Evolutionary conservation across 169 alveolate species (phyloP), one percentile per base, ranked within the genome.

Genomic region (Eimeria zaria): DNA sequence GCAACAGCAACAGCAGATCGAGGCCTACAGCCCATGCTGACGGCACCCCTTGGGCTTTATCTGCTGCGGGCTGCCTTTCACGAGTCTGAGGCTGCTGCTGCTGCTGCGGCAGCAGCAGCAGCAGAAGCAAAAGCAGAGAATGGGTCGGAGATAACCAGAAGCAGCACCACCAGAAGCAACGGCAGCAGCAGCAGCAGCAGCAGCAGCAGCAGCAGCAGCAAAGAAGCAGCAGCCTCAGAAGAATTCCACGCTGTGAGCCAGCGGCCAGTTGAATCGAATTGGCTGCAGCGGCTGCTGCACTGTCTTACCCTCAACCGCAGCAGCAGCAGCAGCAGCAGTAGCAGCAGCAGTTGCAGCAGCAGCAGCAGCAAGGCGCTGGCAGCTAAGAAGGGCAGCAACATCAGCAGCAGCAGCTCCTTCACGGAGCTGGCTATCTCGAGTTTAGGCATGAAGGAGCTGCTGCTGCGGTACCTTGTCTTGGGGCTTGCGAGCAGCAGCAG

Each of bases 261-360:
- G n/a, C n/a, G n/a, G n/a, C n/a, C n/a, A n/a, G n/a, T n/a, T n/a
- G n/a, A 30, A 41, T 41, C 84, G 0, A 22, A 39, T 41, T 73
- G 84, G 84, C 84, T 73, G 84, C 84, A 22, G 84, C 84, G 11
- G 84, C 84, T 73, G 84, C 84, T 73, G 84, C 84, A 39, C 51
- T 41, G 11, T 22, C 53, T 73, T 16, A 24, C 84, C 24, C 51
- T 12, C n/a, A 73, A 48, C 84, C 22, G 84, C 84, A 73, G 51
- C 78, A 67, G 78, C 78, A 67, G 78, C 78, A 67, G 36, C 78
- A 67, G 78, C 78, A 30, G 30, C 18, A 67, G 64, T 18, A 11
- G 18, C 64, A 55, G 64, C 64, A 55, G 64, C 64, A 55, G 64
- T 55, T 11, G 78, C 84, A 73, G 84, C 84, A 73, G 84, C 55